Evolutionary conservation across 768 basidiomycete species (phyloP).

Genomic region (Auricularia cornea): DNA sequence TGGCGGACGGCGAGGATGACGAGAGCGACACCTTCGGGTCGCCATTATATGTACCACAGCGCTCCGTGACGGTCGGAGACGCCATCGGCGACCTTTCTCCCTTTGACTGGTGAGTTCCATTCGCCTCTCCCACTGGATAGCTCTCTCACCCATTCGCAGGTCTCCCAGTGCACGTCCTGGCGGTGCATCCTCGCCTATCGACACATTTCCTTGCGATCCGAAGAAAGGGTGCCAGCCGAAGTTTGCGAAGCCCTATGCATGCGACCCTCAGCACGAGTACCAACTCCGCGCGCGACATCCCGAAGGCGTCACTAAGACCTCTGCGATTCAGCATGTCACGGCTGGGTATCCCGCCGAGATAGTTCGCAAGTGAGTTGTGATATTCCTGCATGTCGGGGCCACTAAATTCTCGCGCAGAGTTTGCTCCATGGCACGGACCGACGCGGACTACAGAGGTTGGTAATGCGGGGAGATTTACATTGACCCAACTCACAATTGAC

Average conservation of each 20-base stretch:
- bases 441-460: background rate
- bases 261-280: background rate
- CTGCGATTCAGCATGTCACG: background rate
- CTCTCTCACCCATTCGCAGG: no score
- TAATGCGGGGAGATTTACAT: no score
- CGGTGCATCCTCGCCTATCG: no score
- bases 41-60: background rate
- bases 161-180: no score
- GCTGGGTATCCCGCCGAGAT: background rate
- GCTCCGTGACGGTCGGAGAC: conserved; percentile 2
- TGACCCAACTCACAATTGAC: no score
- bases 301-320: background rate
- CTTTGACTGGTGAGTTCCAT: conserved; percentile 8
- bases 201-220: no score
- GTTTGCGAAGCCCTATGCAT: background rate
- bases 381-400: no score
- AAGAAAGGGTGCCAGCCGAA: no score
- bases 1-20: background rate
- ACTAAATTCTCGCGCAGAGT: no score
- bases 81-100: conserved; percentile 6
- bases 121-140: background rate
- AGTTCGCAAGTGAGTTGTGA: background rate
- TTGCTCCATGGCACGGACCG: background rate
- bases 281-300: background rate
- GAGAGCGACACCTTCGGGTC: background rate